Conservation (phyloP, 2,329 filamentous ascomycete genomes). For the Neurospora crassa region DNA sequence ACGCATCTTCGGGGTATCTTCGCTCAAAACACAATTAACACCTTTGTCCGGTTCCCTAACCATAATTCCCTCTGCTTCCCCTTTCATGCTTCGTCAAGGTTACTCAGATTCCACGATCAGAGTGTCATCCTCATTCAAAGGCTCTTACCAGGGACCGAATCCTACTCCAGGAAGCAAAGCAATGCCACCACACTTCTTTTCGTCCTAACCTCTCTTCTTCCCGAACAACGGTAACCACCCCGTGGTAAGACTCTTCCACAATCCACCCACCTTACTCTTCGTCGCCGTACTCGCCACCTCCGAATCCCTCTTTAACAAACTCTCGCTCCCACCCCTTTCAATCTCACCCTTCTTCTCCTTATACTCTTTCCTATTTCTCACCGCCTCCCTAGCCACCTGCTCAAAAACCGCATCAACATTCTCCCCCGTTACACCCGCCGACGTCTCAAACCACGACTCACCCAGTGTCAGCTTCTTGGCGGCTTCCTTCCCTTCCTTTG, state of each 20-base stretch:
- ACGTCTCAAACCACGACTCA: slow-evolving; percentile 24
- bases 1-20: background rate
- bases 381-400: slow-evolving; percentile 23
- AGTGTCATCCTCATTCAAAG: too few species aligned
- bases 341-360: slow-evolving; percentile 14
- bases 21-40: background rate
- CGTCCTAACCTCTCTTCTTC: background rate
- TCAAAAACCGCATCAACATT: slow-evolving; percentile 26
- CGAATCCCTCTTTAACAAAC: background rate
- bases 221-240: slow-evolving; percentile 5
- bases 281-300: background rate
- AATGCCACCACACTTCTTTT: background rate
- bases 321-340: slow-evolving; percentile 1
- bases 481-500: background rate
- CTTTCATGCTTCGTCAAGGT: too few species aligned
- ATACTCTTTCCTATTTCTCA: slow-evolving; percentile 20
- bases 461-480: background rate
- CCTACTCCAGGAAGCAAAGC: background rate
- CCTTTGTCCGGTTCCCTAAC: background rate
- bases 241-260: slow-evolving; percentile 13
- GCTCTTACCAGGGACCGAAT: background rate
- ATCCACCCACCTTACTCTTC: slow-evolving; percentile 6
- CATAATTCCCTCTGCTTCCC: background rate
- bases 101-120: too few species aligned
- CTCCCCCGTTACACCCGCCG: slow-evolving; percentile 24